Percentiles rank a stretch among this genome's conserved stretches.
These are phyloP conservation scores for Eurotiales sp. DNA, from an alignment of 2,329 filamentous ascomycete genomes.

Conservation along the genomic window DNA sequence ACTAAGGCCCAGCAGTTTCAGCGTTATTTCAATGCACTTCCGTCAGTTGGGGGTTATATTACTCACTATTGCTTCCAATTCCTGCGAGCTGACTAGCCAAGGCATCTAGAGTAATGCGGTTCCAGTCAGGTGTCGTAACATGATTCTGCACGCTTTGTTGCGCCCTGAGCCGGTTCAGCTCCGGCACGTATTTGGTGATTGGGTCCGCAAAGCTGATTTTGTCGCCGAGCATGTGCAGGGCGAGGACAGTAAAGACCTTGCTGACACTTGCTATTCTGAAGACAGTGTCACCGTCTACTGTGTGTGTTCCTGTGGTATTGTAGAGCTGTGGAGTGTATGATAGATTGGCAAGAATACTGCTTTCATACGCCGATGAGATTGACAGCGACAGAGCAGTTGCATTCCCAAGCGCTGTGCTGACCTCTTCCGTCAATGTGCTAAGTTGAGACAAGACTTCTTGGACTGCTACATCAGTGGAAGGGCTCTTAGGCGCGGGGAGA, in stretches of 20 bases:
- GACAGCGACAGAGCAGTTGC: background rate
- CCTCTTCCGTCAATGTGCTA: background rate
- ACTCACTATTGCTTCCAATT: constrained; percentile 32
- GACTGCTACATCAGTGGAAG: background rate
- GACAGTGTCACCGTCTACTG: background rate
- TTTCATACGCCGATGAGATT: background rate
- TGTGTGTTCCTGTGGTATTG: background rate
- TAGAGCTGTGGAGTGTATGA: background rate
- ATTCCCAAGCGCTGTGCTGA: background rate
- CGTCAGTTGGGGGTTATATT: background rate
- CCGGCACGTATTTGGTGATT: constrained; percentile 25
- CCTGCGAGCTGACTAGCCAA: constrained; percentile 37
- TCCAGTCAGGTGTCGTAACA: constrained; percentile 23
- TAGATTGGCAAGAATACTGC: background rate
- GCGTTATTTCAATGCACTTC: background rate
- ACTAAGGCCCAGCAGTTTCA: background rate
- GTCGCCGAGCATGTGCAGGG: constrained; percentile 26
- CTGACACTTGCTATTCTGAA: constrained; percentile 36
- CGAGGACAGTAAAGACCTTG: constrained; percentile 40
- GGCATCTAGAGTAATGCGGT: constrained; percentile 34
- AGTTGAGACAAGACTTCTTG: background rate
- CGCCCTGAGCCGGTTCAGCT: constrained; percentile 15
- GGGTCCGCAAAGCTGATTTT: constrained; percentile 18
- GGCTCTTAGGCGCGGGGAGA: background rate
- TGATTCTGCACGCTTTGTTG: background rate